Evolutionary conservation across 768 basidiomycete species (phyloP), one percentile per base, ranked within the genome.

Genomic region (Suillus tomentosus): DNA sequence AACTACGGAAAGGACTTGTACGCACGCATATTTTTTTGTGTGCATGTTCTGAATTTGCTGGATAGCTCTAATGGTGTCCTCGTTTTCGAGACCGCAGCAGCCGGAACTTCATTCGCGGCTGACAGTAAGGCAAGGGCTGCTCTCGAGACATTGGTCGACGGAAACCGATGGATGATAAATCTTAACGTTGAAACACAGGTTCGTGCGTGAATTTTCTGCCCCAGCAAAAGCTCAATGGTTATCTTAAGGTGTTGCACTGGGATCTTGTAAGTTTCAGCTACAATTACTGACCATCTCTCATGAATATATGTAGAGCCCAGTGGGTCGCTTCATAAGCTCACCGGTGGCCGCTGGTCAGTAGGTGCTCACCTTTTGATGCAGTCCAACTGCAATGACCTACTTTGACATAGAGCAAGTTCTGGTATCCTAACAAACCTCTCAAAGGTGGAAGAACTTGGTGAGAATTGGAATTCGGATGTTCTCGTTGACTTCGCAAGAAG

Each of bases 91-190:
- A 79, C 84, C 14, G 81, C 82, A 61, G 85, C 86, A 8, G 84
- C 80, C 19, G 86, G 84, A 15, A 91, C 89, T 1, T 74, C 78
- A 40, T 90, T 84, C 69, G 78, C 79, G 40, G 88, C 86, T 3
- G 73, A 72, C 15, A 60, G 73, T 7, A 72, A 70, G 14, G 77
- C 82, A 14, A 76, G 80, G 66, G 63, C 69, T 34, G 87, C 88
- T 0, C 82, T 91, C 57, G 82, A 80, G 10, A 83, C 80, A 14
- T 74, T 88, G 5, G 79, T 90, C 63, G 79, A 84, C 39, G 90
- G 85, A 0, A 79, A 86, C 64, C 76, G 78, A 53, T 92, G 90
- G 90, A 89, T 90, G 88, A 85, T 90, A 34, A 88, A 82, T 69
- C 76, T 77, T 14, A 90, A 91, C 69, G 73, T 78, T 11, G 54